Evolutionary conservation across 441 rosid species (phyloP), one percentile per base, ranked within the genome.

Genomic region (Flueggea neowawraea): DNA sequence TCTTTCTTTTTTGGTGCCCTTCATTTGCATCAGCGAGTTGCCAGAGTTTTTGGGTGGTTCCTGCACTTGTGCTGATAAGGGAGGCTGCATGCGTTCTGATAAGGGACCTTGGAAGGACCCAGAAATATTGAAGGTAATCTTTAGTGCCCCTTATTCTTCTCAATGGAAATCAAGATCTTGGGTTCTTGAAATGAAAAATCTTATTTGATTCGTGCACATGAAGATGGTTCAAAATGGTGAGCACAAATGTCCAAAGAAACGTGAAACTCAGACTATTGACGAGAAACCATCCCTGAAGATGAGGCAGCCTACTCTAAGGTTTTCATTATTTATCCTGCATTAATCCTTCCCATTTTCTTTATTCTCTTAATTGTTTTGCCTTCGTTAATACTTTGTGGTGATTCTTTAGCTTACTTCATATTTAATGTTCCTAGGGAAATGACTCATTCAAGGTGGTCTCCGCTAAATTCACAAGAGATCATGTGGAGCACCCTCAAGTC

Each of bases 31-130:
- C 72, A 94, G 97, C 75, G 94, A 94, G 80, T 66, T 94, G 80
- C 97, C 97, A 10, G 94, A 87, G n/a, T 94, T 94, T 73, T 77
- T 94, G 58, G 97, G 99, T 66, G 99, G 99, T 10, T 63, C 89
- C 74, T 94, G 99, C 75, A 87, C 88, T 63, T 94, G 97, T 76
- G 85, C 84, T 70, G 92, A 82, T 66, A 73, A 79, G 45, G 96
- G 99, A 65, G 96, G 97, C 47, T 94, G 99, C 60, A 81, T 91
- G 96, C 84, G 80, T 43, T 89, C 97, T 53, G 96, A 94, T 76
- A 94, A 91, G 78, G 99, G 97, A 64, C 96, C 97, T 22, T 94
- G 97, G 99, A 87, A 89, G 59, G 83, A 89, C 69, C 76, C 79
- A 44, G 96, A 84, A 54, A 76, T 89, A 57, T 22, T 95, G 68